Evolutionary conservation across 2,329 filamentous ascomycete species (phyloP).

Genomic region (Pseudocercospora eumusae): DNA sequence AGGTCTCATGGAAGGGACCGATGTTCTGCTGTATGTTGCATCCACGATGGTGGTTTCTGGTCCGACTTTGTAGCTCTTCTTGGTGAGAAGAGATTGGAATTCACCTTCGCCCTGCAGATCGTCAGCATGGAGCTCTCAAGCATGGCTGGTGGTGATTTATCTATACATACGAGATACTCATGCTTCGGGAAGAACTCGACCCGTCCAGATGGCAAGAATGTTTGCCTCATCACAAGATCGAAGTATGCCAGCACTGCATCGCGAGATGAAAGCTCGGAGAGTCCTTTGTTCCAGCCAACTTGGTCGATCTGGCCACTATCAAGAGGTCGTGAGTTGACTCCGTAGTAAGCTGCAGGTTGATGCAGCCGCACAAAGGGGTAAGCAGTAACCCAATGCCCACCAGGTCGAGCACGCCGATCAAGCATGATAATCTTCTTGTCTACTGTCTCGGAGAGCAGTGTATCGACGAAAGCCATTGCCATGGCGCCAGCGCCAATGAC

Average conservation of each 20-base stretch:
- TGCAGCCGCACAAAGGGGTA: constrained; percentile 30
- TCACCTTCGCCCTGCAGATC: constrained; percentile 12
- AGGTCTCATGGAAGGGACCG: constrained; percentile 26
- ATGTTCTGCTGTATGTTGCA: constrained; percentile 25
- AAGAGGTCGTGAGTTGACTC: constrained; percentile 26
- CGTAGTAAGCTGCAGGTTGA: constrained; percentile 28
- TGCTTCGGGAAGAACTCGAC: constrained; percentile 26
- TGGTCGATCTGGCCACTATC: constrained; percentile 24
- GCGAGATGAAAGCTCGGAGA: constrained; percentile 21
- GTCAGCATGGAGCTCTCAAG: too few species aligned
- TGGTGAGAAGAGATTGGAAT: constrained; percentile 19
- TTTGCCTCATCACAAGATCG: constrained; percentile 24
- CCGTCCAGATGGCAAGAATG: constrained; percentile 25
- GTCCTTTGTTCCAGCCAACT: constrained; percentile 28
- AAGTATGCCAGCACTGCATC: constrained; percentile 27
- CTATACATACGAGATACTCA: constrained; percentile 15
- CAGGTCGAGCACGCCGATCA: constrained; percentile 25
- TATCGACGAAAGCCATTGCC: constrained; percentile 30
- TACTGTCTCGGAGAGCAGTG: constrained; percentile 15
- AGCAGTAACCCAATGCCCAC: constrained; percentile 28
- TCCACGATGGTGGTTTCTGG: constrained; percentile 24
- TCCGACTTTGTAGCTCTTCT: constrained; percentile 16
- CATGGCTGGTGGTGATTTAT: neutral
- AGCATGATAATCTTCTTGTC: constrained; percentile 20
- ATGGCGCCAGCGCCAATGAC: constrained; percentile 29